Conservation (phyloP, 441 rosid genomes). For the Theobroma grandiflorum region DNA sequence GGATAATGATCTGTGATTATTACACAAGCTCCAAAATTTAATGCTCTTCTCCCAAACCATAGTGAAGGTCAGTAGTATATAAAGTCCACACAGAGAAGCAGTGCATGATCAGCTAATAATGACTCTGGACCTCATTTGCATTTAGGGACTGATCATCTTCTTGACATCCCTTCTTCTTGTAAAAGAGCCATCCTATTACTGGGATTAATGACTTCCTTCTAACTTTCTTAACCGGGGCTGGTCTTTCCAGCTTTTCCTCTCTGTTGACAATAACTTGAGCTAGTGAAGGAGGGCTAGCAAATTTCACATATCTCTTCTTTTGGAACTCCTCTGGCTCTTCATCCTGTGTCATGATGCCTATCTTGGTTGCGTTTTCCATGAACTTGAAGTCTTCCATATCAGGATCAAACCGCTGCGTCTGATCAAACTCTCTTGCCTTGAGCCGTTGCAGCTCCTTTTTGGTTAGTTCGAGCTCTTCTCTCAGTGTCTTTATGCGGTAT, state of each 20-base stretch:
- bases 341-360: conserved; percentile 26
- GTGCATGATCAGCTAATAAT: conserved; percentile 12
- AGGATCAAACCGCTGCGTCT: conserved; percentile 39
- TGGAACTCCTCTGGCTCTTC: conserved; percentile 36
- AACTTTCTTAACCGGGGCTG: conserved; percentile 27
- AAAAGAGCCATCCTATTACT: conserved; percentile 60
- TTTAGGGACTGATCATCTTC: conserved; percentile 17
- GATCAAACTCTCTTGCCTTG: conserved; percentile 27
- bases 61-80: no score
- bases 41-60: not conserved
- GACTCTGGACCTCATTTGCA: conserved; percentile 11
- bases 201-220: conserved; percentile 51
- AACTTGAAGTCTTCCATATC: conserved; percentile 64
- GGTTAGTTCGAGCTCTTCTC: conserved; percentile 60
- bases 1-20: not conserved
- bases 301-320: conserved; percentile 60
- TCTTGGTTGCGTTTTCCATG: conserved; percentile 46
- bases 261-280: conserved; percentile 47
- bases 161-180: conserved; percentile 47
- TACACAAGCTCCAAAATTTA: conserved; percentile 7
- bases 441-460: conserved; percentile 53
- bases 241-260: conserved; percentile 37
- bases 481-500: conserved; percentile 41
- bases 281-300: conserved; percentile 67
- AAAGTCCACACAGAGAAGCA: not conserved